Evolutionary conservation across 2,329 filamentous ascomycete genomes (phyloP), one percentile per base, ranked within the genome.

Genomic region (Arthrobotrys pseudoclavata): DNA sequence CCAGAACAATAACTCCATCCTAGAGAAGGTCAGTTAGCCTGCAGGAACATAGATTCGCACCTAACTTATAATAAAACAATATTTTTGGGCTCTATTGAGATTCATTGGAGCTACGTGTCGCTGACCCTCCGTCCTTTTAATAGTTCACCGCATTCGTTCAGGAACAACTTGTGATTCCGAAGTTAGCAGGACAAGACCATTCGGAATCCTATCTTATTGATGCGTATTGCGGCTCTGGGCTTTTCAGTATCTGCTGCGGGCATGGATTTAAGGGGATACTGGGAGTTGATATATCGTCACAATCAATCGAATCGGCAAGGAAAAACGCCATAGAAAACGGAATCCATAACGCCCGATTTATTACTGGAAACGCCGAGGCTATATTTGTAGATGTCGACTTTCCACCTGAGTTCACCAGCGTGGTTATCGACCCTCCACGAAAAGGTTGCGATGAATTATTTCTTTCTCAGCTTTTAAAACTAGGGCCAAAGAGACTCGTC

Each of bases 1-100:
- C 88, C 96, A 99, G 83, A 99, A 99, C 87, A 99, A 99, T 88
- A 98, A 98, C 86, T 96, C 94, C 69, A 98, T 99, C 84, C 90
- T 99, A 24, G 90, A 92, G 31, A 85, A 86, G 15, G 80, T 80
- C 74, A 45, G 79, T 75, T 24, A 15, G 6, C 3, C 18, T 4
- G 1, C 7, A 9, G 31, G 31, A 34, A 34, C n/a, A n/a, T n/a
- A n/a, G n/a, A n/a, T 9, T 9, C 31, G 12, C 7, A 3, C 26
- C 26, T 29, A 3, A 29, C 26, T 29, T 29, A 29, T 4, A 29
- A 29, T 29, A 4, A 29, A 7, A 29, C 26, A 3, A 29, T 29
- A 7, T 29, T 29, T 29, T 29, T 7, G 29, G 7, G 29, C 29
- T 4, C n/a, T 4, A 13, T 29, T 26, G 10, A 9, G 4, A 31